A percentile compares a stretch with the other conserved stretches of the same genome.
phyloP scores from a whole-genome alignment of 2,329 filamentous ascomycete genomes.

The Trichophyton schoenleinii region DNA sequence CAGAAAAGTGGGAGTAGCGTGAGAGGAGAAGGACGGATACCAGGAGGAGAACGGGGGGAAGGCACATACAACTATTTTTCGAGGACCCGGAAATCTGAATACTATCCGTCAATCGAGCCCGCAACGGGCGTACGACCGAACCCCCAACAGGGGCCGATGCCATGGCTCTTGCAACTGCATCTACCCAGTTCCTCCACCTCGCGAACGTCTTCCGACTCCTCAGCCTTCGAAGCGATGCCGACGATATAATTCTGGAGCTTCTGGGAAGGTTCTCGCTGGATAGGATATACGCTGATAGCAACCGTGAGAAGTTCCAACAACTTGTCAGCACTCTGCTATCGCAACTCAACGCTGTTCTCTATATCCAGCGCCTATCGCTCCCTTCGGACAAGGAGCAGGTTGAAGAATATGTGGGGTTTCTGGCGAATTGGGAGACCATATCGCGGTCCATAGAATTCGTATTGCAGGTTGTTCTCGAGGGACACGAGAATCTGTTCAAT shows the following conservation, averaged over 20 bases:
- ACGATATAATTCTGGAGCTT: slow-evolving; percentile 32
- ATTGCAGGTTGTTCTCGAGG: slow-evolving; percentile 26
- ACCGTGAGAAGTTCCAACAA: slow-evolving; percentile 26
- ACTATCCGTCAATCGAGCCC: neutral
- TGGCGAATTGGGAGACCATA: slow-evolving; percentile 32
- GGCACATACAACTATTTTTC: neutral
- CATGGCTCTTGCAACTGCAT: slow-evolving; percentile 19
- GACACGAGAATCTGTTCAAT: slow-evolving; percentile 27
- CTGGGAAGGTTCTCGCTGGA: slow-evolving; percentile 34
- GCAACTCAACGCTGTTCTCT: slow-evolving; percentile 31
- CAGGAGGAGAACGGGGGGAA: neutral
- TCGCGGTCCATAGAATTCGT: slow-evolving; percentile 29
- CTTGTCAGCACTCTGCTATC: slow-evolving; percentile 26
- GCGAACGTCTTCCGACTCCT: slow-evolving; percentile 27
- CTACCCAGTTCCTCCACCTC: slow-evolving; percentile 28
- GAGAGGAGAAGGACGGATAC: too few relatives aligned
- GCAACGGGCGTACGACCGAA: neutral
- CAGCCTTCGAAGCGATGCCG: slow-evolving; percentile 30
- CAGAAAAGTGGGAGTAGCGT: too few relatives aligned
- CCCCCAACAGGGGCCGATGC: neutral
- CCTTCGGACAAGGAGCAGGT: slow-evolving; percentile 25
- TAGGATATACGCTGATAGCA: slow-evolving; percentile 28
- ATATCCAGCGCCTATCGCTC: slow-evolving; percentile 31
- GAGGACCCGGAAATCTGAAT: neutral
- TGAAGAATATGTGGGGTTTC: slow-evolving; percentile 28